Evolutionary conservation across 305 asterid species (phyloP).

Genomic region (Fraxinus latifolia): DNA sequence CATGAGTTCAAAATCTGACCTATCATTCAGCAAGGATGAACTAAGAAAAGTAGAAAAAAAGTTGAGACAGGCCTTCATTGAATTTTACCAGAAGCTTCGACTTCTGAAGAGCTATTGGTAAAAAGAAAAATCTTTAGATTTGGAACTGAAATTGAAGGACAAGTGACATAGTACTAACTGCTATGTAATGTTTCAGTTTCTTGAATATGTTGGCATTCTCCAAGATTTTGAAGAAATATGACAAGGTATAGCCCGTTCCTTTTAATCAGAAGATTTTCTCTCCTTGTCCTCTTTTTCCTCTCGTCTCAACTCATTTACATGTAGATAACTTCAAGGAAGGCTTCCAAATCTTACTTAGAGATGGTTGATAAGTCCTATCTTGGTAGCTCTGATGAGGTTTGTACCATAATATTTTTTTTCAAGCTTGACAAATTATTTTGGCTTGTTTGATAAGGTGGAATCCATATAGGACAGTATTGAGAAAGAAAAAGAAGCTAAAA

Average conservation of each 20-base stretch:
- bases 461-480: not conserved
- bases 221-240: constrained; percentile 88
- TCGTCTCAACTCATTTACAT: not conserved
- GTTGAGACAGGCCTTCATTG: constrained; percentile 55
- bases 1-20: constrained; percentile 37
- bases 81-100: constrained; percentile 63
- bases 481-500: not conserved
- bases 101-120: constrained; percentile 70
- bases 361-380: constrained; percentile 71
- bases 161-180: constrained; percentile 15
- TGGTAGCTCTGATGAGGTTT: constrained; percentile 78
- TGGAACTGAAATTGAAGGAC: not conserved
- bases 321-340: constrained; percentile 72
- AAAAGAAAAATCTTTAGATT: not conserved
- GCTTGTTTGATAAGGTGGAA: not conserved
- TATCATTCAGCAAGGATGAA: constrained; percentile 65
- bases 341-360: constrained; percentile 64
- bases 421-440: not conserved
- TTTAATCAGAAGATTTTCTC: constrained; percentile 1
- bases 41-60: constrained; percentile 55
- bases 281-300: not conserved
- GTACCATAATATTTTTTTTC: constrained; percentile 7
- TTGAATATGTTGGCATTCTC: constrained; percentile 79
- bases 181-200: constrained; percentile 47
- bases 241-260: constrained; percentile 49